Base-by-base conservation (phyloP, 1,284 basidiomycete genomes). In the Ceratorhiza oryzae-sativae region DNA sequence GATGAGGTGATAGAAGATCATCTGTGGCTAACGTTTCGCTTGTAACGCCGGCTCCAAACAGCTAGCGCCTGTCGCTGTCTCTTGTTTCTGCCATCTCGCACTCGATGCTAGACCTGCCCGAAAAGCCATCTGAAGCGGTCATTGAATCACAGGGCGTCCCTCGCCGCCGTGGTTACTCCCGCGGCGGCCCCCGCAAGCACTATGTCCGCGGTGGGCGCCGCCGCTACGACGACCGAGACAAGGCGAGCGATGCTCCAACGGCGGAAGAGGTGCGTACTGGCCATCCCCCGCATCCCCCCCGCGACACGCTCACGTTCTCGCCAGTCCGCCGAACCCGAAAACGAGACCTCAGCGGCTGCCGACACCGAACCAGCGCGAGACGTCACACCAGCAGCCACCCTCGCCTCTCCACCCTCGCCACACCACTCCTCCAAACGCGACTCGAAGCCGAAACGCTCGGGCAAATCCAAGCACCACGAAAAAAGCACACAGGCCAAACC, bases 1-100 rank as follows among this genome's bases (percentile, higher is more conserved):
- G 36, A 39, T 39, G 36, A 39, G 6, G 36, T 39, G 36, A 39
- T 13, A 13, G 36, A 39, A 39, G 13, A 39, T 9, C 5, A 12
- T 20, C 15, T 18, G 62, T 67, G 62, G 62, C 62, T 67, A 67
- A 61, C 55, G 32, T 58, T 58, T 61, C 41, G 20, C 32, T 39
- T n/a, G 59, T 61, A 61, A 61, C 59, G 59, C 18, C 45, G 46
- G 8, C 30, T 23, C 55, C 18, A 12, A 32, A 25, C 55, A 10
- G 15, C 32, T 39, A 39, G 36, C 36, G 36, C 36, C n/a, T n/a
- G 6, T 49, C 23, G 18, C 23, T n/a, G 46, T 49, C 23, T 25
- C 18, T n/a, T n/a, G 15, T 58, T 36, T 23, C 30, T 10, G 55
- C 55, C 8, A 13, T 55, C 32, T 9, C 3, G 27, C 27, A n/a